Conservation (phyloP, 2,329 filamentous ascomycete species). For the Fusarium foetens region DNA sequence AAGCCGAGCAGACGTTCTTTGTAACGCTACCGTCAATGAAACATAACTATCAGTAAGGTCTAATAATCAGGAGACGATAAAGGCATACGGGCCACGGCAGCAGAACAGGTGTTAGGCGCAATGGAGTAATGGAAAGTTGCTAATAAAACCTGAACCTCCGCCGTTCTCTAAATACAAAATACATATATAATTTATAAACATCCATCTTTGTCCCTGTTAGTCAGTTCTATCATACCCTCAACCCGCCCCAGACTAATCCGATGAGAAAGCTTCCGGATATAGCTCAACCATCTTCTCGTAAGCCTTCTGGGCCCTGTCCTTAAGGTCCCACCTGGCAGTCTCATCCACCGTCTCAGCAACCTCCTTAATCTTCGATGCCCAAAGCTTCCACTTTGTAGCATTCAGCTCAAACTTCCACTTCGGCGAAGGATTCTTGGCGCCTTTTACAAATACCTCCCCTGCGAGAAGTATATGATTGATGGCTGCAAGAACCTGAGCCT, state of each 20-base stretch:
- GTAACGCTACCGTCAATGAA: too few species aligned
- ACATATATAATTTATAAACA: too few species aligned
- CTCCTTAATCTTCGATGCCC: background rate
- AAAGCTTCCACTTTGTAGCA: background rate
- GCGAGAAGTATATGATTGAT: conserved; percentile 4
- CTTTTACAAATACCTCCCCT: background rate
- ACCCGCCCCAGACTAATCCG: background rate
- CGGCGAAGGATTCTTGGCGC: background rate
- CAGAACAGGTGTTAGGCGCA: too few species aligned
- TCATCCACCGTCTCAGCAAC: background rate
- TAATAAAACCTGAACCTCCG: too few species aligned
- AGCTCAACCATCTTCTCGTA: conserved; percentile 15
- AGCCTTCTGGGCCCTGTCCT: background rate
- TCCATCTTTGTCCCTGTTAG: too few species aligned
- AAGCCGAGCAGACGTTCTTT: too few species aligned
- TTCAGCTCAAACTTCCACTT: background rate
- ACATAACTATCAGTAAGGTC: too few species aligned
- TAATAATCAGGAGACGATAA: too few species aligned
- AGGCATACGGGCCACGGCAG: too few species aligned
- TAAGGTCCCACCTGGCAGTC: background rate
- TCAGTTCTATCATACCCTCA: too few species aligned
- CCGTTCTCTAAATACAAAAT: too few species aligned
- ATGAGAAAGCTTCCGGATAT: conserved; percentile 1
- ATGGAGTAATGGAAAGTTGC: too few species aligned
- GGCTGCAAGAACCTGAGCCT: background rate